Evolutionary conservation across 2,329 filamentous ascomycete species (phyloP).

Genomic region (Thielaviopsis cerberus): DNA sequence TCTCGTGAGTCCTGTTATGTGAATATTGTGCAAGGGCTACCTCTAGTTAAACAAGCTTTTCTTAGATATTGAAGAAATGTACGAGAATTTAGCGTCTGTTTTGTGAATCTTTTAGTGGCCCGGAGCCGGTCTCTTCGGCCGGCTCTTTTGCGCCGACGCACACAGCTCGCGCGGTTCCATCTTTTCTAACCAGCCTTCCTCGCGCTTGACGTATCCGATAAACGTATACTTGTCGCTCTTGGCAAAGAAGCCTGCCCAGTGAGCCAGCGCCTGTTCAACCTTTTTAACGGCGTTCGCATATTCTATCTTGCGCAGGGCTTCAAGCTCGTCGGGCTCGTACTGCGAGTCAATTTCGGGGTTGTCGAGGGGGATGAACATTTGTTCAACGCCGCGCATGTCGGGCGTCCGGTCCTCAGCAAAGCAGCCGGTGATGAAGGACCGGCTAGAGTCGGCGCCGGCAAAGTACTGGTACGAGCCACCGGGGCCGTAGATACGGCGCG

Average conservation of each 20-base stretch:
- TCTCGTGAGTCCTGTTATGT: too few relatives aligned
- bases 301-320: slow-evolving; percentile 41
- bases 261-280: slow-evolving; percentile 48
- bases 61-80: too few relatives aligned
- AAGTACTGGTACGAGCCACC: slow-evolving; percentile 79
- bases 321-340: slow-evolving; percentile 36
- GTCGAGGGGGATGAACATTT: slow-evolving; percentile 57
- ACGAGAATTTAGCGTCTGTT: background rate
- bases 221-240: slow-evolving; percentile 64
- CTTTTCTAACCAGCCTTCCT: slow-evolving; percentile 37
- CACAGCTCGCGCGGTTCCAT: slow-evolving; percentile 50
- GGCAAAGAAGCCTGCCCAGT: slow-evolving; percentile 72
- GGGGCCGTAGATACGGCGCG: slow-evolving; percentile 54
- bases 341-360: slow-evolving; percentile 41
- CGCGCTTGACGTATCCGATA: slow-evolving; percentile 55
- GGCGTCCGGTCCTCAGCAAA: slow-evolving; percentile 70
- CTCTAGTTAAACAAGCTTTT: too few relatives aligned
- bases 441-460: slow-evolving; percentile 66
- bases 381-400: slow-evolving; percentile 73
- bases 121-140: slow-evolving; percentile 25
- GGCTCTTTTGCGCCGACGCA: slow-evolving; percentile 42
- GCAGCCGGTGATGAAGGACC: slow-evolving; percentile 83
- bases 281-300: slow-evolving; percentile 41
- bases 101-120: slow-evolving; percentile 17
- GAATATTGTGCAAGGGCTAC: too few relatives aligned